A percentile compares a stretch with the other conserved stretches of the same genome.
These are phyloP conservation scores for Heritiera littoralis DNA, from an alignment of 345 rosid genomes.

Conservation along the genomic window DNA sequence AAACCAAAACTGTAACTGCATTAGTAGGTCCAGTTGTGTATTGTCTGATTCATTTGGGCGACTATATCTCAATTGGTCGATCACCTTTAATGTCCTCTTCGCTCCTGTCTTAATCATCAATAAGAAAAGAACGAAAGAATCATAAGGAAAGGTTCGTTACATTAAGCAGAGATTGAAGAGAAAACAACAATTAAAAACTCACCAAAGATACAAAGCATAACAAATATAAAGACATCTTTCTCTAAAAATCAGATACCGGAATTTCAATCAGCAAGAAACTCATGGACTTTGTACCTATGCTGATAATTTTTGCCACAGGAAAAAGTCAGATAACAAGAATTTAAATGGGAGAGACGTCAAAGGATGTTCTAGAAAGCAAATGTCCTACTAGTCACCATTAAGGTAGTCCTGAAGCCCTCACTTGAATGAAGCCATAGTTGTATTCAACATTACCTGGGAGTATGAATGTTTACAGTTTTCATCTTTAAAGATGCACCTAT, in stretches of 20 bases:
- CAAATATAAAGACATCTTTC: not conserved
- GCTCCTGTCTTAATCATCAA: not conserved
- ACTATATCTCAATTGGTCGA: not conserved
- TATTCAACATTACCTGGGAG: not conserved
- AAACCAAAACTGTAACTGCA: not conserved
- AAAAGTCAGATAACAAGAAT: not conserved
- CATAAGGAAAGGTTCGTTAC: slow-evolving; percentile 8
- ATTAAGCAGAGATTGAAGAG: slow-evolving; percentile 3
- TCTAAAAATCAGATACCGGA: not conserved
- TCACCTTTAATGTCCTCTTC: not conserved
- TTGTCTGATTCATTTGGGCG: not conserved
- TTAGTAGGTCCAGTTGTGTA: not conserved
- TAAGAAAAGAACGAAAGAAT: slow-evolving; percentile 1
- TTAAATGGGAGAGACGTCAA: not conserved
- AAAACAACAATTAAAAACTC: not conserved
- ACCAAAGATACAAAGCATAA: slow-evolving; percentile 7
- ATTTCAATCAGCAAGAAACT: not conserved
- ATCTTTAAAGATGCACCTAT: not conserved
- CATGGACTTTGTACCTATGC: not conserved
- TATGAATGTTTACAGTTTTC: not conserved
- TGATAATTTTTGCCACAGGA: not conserved
- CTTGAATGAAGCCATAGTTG: not conserved
- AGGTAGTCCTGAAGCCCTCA: not conserved
- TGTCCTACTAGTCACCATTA: slow-evolving; percentile 7
- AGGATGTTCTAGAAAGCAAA: slow-evolving; percentile 4